Percentiles rank a stretch among this genome's conserved stretches.
Conservation (phyloP, 2,329 filamentous ascomycete genomes). For the Penicillium olsonii region DNA sequence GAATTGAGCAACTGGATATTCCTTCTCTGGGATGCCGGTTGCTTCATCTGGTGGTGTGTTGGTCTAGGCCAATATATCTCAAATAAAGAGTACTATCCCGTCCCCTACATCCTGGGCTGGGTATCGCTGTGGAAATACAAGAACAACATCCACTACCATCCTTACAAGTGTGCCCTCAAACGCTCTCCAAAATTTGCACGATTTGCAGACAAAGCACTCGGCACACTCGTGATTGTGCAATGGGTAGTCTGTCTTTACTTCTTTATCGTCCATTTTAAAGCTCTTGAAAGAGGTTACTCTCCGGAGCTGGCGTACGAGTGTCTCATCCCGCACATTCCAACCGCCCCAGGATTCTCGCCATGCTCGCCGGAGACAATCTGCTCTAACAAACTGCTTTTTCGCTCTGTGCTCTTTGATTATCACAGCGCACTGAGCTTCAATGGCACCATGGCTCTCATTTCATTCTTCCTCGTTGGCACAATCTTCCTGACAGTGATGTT, state of each 20-base stretch:
- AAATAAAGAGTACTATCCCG: neutral
- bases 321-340: neutral
- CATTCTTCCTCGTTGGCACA: too few relatives aligned
- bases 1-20: neutral
- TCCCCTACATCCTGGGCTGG: neutral
- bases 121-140: neutral
- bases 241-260: too few relatives aligned
- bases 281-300: neutral
- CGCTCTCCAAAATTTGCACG: neutral
- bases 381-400: neutral
- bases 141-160: neutral
- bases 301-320: neutral
- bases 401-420: too few relatives aligned
- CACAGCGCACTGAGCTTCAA: too few relatives aligned
- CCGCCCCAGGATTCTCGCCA: neutral
- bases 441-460: too few relatives aligned
- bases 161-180: neutral
- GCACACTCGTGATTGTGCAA: neutral
- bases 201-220: neutral
- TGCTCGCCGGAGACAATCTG: neutral
- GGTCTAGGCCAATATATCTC: neutral
- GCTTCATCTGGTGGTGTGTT: slow-evolving; percentile 1
- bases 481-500: too few relatives aligned
- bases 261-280: too few relatives aligned
- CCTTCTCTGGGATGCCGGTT: neutral